Percentiles rank a stretch among this genome's conserved stretches.
These are phyloP conservation scores for Neoboletus magnificus DNA, from an alignment of 768 basidiomycete species.

Conservation along the genomic window DNA sequence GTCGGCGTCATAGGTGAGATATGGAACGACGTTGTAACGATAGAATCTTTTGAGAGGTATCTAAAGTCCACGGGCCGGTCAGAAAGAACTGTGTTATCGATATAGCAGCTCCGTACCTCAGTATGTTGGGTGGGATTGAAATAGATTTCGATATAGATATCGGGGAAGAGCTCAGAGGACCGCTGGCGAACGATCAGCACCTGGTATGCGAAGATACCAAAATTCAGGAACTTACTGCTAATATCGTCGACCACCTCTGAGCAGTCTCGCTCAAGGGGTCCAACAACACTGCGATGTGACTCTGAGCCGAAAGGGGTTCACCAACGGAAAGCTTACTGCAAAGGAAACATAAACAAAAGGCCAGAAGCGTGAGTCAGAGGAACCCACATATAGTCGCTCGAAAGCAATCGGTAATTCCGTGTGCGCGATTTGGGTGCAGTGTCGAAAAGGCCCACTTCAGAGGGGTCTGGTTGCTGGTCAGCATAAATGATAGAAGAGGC, in stretches of 20 bases:
- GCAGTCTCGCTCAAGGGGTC: conserved; percentile 84
- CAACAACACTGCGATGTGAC: conserved; percentile 68
- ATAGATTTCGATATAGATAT: conserved; percentile 70
- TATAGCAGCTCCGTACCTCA: conserved; percentile 50
- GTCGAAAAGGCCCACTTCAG: conserved; percentile 70
- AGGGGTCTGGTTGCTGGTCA: conserved; percentile 69
- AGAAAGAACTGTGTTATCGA: not conserved
- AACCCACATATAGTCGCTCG: conserved; percentile 63
- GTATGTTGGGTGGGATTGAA: conserved; percentile 64
- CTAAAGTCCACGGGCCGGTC: conserved; percentile 35
- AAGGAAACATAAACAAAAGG: not conserved
- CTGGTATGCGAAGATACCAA: not conserved
- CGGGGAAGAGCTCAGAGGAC: conserved; percentile 47
- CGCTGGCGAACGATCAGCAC: conserved; percentile 10
- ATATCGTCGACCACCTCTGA: conserved; percentile 80
- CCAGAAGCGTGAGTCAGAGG: not conserved
- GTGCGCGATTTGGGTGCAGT: conserved; percentile 56
- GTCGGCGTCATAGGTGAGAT: conserved; percentile 58
- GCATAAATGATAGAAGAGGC: conserved; percentile 70
- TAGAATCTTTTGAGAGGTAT: conserved; percentile 93
- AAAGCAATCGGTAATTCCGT: conserved; percentile 56
- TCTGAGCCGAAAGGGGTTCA: conserved; percentile 60
- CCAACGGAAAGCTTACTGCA: conserved; percentile 68
- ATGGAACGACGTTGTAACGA: conserved; percentile 63
- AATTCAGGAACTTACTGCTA: conserved; percentile 51